Evolutionary conservation across 129 eudicot species (phyloP), one percentile per base, ranked within the genome.

Genomic region (Pulicaria dysenterica): DNA sequence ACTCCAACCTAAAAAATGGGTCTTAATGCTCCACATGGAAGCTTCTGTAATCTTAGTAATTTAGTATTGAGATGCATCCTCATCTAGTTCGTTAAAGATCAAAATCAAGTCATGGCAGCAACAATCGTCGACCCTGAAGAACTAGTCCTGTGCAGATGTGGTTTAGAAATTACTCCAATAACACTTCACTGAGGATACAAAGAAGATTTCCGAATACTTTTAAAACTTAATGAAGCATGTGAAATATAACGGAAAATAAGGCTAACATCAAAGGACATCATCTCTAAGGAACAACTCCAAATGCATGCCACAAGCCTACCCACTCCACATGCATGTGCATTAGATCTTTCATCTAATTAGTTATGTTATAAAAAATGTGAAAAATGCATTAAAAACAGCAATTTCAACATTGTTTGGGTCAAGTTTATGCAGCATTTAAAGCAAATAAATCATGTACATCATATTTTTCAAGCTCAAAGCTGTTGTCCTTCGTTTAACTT

Each of bases 371-470:
- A 13, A 16, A n/a, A n/a, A n/a, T n/a, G n/a, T n/a, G n/a, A n/a
- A n/a, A n/a, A 62, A 41, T 24, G 13, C 46, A 67, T 48, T 67
- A 36, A 4, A 67, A 66, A 67, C 31, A 42, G 58, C 59, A 67
- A 39, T 13, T 13, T n/a, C 48, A 61, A 19, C 53, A 9, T 59
- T 16, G 51, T 42, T 16, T 1, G 2, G 15, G n/a, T 63, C 37
- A 17, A 43, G 14, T 63, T 42, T 39, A 50, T 17, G 38, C 5
- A 40, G 50, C 63, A 15, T 53, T 69, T 42, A 43, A 51, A 0
- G 17, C 49, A 69, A 67, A 69, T 36, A 47, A 59, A 59, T 50
- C 46, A 4, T 1, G 58, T 43, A 49, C 64, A 31, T 63, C 62
- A 73, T 11, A 31, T n/a, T n/a, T 39, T 1, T 13, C 0, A 43